Evolutionary conservation across 2,329 filamentous ascomycete species (phyloP), one percentile per base, ranked within the genome.

Genomic region (Talaromyces amestolkiae): DNA sequence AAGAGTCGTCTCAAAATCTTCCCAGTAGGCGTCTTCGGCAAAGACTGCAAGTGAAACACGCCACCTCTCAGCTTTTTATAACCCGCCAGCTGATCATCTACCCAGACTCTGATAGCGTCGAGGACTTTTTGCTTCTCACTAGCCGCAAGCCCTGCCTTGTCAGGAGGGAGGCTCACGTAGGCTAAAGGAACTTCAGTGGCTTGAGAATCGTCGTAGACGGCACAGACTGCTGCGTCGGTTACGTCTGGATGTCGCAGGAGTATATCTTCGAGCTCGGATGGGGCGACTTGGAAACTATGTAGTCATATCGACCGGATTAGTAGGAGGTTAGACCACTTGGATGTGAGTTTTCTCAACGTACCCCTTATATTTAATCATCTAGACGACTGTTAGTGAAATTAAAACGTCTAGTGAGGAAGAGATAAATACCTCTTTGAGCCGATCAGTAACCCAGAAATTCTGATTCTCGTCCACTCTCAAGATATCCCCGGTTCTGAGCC

Each of bases 361-460:
- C 69, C 68, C 68, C 59, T 70, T 70, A 39, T 70, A 70, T 43
- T 69, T 70, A 56, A 70, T 70, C 69, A 61, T 69, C 68, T 68
- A 66, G 47, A 31, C 22, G 31, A 51, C 24, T 10, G 47, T 51
- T n/a, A 51, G 47, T 31, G 24, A 51, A 1, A 31, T n/a, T 4
- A n/a, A 17, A 51, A 27, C 8, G 13, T 10, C 47, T 51, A 27
- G 3, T 51, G 15, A 31, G 47, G 13, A 51, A 31, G 24, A 31
- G 24, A 31, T 11, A 27, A 31, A 53, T 61, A 71, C 69, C 65
- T 71, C 69, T 33, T 71, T 71, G 7, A 71, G 53, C 53, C 69
- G 68, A 66, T 71, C 69, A 2, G 68, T 70, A 13, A 71, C 67
- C 66, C 68, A 70, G 39, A 71, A 68, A 35, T 71, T 69, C 35